phyloP scores from a whole-genome alignment of 2,329 filamentous ascomycete species.

The Fusarium drepaniforme region DNA sequence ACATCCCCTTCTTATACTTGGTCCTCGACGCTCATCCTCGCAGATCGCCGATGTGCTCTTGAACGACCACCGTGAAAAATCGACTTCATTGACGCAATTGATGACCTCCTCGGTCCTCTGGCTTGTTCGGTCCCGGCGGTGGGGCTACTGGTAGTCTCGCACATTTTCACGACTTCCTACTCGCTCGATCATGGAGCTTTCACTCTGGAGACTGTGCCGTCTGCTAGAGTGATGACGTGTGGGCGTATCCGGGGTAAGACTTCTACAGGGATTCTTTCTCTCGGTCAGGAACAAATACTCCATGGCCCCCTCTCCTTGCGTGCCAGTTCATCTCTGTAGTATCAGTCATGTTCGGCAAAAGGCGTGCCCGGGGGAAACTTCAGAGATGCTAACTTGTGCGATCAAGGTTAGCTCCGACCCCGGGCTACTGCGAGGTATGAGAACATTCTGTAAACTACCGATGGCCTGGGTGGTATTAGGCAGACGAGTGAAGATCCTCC shows the following conservation, averaged over 20 bases:
- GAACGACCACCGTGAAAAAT: neutral
- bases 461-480: neutral
- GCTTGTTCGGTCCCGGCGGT: neutral
- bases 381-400: neutral
- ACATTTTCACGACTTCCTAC: constrained; percentile 6
- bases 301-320: neutral
- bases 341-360: neutral
- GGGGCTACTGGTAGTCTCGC: neutral
- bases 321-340: neutral
- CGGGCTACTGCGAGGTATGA: neutral
- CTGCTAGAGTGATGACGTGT: constrained; percentile 24
- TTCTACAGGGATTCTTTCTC: neutral
- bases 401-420: constrained; percentile 12
- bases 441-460: neutral
- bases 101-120: constrained; percentile 6
- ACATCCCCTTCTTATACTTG: constrained; percentile 30
- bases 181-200: neutral
- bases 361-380: neutral
- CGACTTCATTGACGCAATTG: constrained; percentile 38
- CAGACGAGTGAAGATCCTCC: neutral
- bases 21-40: neutral
- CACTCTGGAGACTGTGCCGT: neutral
- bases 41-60: constrained; percentile 7
- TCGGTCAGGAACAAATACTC: constrained; percentile 1
- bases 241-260: constrained; percentile 5